Conservation (phyloP, 441 rosid genomes). For the Erodium moschatum region DNA sequence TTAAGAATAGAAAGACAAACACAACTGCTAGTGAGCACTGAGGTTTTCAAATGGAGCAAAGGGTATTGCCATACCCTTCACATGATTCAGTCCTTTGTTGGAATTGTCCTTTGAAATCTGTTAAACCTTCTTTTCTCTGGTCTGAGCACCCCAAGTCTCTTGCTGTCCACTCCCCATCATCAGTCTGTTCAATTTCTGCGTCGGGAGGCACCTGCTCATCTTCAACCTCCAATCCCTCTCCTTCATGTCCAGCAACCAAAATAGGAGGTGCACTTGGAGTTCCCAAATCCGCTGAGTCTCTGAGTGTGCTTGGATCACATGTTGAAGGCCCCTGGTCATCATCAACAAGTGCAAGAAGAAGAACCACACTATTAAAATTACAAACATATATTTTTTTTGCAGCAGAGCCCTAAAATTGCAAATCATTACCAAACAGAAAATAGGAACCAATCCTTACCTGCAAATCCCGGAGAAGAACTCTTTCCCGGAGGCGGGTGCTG, state of each 20-base stretch:
- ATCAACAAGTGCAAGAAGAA: slow-evolving; percentile 6
- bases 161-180: slow-evolving; percentile 19
- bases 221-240: slow-evolving; percentile 32
- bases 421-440: not conserved
- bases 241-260: slow-evolving; percentile 44
- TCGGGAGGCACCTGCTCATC: slow-evolving; percentile 11
- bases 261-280: slow-evolving; percentile 96
- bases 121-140: no score
- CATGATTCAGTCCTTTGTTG: slow-evolving; percentile 26
- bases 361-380: not conserved
- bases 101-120: slow-evolving; percentile 19
- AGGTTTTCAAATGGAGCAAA: not conserved
- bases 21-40: not conserved
- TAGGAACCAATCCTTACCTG: slow-evolving; percentile 19
- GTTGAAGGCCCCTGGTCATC: slow-evolving; percentile 35
- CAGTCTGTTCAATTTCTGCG: slow-evolving; percentile 29
- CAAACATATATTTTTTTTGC: not conserved
- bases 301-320: slow-evolving; percentile 21
- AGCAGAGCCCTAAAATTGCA: slow-evolving; percentile 1
- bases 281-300: slow-evolving; percentile 45
- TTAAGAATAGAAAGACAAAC: not conserved
- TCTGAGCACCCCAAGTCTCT: no score
- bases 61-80: slow-evolving; percentile 38
- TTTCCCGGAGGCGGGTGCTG: slow-evolving; percentile 34
- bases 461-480: slow-evolving; percentile 39